Evolutionary conservation across 768 basidiomycete species (phyloP).

Genomic region (Kwoniella heveanensis): DNA sequence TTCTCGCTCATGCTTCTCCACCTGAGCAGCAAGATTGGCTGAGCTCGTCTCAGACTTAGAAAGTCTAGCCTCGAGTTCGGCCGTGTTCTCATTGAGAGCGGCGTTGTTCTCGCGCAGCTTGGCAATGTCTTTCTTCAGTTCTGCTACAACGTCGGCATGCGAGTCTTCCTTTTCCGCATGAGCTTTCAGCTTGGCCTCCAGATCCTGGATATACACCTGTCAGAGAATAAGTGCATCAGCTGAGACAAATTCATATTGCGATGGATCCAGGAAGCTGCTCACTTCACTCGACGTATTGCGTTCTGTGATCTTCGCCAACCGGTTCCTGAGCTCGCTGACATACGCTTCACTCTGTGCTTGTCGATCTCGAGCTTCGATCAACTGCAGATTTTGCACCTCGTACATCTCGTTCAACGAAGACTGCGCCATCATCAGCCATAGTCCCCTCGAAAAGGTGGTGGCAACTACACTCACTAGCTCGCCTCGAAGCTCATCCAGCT

Average conservation of each 20-base stretch:
- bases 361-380: conserved; percentile 60
- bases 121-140: conserved; percentile 79
- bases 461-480: conserved; percentile 32
- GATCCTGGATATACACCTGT: conserved; percentile 87
- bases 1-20: conserved; percentile 77
- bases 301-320: conserved; percentile 80
- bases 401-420: conserved; percentile 89
- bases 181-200: conserved; percentile 86
- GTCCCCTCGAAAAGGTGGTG: not conserved
- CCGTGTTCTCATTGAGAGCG: conserved; percentile 74
- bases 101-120: conserved; percentile 75
- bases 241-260: not conserved
- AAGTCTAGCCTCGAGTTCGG: conserved; percentile 80
- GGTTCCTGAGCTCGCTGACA: conserved; percentile 76
- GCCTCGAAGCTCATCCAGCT: conserved; percentile 43
- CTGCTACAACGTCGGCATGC: conserved; percentile 76
- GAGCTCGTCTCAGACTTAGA: conserved; percentile 58
- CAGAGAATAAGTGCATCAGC: conserved; percentile 22
- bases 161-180: conserved; percentile 77
- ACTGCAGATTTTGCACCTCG: conserved; percentile 84
- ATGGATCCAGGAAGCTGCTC: conserved; percentile 42
- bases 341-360: conserved; percentile 72
- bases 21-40: conserved; percentile 66
- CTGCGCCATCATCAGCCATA: conserved; percentile 19
- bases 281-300: conserved; percentile 91